A percentile compares a stretch with the other conserved stretches of the same genome.
Conservation (phyloP, 306 rosid species). For the Vigna mungo region DNA sequence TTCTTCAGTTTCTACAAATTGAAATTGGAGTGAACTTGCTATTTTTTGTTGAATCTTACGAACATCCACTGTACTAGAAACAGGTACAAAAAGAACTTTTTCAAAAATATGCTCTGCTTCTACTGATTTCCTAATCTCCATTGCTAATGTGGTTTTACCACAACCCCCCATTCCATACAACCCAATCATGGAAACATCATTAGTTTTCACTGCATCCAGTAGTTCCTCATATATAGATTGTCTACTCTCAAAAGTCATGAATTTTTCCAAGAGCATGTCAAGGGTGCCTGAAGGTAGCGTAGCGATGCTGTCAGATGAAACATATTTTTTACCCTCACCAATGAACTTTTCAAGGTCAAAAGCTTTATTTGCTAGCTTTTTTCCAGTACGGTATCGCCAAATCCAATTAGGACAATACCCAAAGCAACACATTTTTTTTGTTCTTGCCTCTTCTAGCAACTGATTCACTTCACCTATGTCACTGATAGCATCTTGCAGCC, state of each 20-base stretch:
- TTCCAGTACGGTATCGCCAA: neutral
- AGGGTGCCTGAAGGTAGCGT: neutral
- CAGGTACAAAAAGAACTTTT: conserved; percentile 9
- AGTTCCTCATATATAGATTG: neutral
- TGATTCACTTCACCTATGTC: neutral
- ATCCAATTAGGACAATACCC: conserved; percentile 24
- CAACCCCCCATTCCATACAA: conserved; percentile 36
- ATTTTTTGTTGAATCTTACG: conserved; percentile 29
- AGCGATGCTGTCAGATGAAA: neutral
- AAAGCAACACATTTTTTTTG: neutral
- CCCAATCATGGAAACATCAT: conserved; percentile 2
- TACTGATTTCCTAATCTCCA: neutral
- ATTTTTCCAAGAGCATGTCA: neutral
- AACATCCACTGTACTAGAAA: conserved; percentile 8
- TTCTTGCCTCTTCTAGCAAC: neutral
- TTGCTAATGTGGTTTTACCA: conserved; percentile 39
- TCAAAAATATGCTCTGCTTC: conserved; percentile 7
- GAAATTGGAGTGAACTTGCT: neutral
- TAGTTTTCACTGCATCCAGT: conserved; percentile 24
- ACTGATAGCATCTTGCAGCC: neutral
- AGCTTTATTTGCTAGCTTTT: too few species aligned
- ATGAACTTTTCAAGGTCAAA: neutral
- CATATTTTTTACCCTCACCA: neutral
- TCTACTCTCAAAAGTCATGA: conserved; percentile 6
- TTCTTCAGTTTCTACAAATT: neutral